Conservation (phyloP, 805 yeast species). For the Candida krabiensis region DNA sequence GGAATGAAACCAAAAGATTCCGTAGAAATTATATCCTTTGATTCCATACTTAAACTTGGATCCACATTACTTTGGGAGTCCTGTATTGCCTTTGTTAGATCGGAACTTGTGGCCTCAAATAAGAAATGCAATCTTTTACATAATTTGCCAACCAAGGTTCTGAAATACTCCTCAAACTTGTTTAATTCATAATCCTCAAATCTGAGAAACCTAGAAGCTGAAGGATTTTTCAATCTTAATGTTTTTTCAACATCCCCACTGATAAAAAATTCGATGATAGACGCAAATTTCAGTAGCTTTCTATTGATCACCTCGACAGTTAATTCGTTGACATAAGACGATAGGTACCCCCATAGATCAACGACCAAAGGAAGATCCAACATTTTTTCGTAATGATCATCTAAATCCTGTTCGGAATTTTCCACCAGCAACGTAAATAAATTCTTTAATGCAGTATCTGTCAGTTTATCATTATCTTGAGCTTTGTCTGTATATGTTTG, state of each 20-base stretch:
- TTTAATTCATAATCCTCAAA: constrained; percentile 45
- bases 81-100: constrained; percentile 32
- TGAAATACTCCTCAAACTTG: constrained; percentile 35
- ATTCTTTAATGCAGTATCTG: constrained; percentile 28
- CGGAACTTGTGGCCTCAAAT: constrained; percentile 36
- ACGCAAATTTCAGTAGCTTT: constrained; percentile 52
- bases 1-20: constrained; percentile 57
- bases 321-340: constrained; percentile 38
- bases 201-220: constrained; percentile 33
- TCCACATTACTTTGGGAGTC: constrained; percentile 2
- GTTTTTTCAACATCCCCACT: constrained; percentile 41
- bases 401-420: constrained; percentile 25
- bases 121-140: constrained; percentile 29
- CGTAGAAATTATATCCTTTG: constrained; percentile 9
- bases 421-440: constrained; percentile 23
- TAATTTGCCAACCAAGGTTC: constrained; percentile 26
- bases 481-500: constrained; percentile 29
- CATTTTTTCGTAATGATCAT: constrained; percentile 22
- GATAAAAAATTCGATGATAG: constrained; percentile 52
- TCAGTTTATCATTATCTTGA: constrained; percentile 16
- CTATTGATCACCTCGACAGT: constrained; percentile 33
- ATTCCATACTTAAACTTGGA: constrained; percentile 1
- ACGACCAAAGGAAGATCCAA: constrained; percentile 53
- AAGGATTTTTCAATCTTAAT: constrained; percentile 7
- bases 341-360: constrained; percentile 59